Evolutionary conservation across 768 basidiomycete species (phyloP), one percentile per base, ranked within the genome.

Genomic region (Rhodotorula taiwanensis): DNA sequence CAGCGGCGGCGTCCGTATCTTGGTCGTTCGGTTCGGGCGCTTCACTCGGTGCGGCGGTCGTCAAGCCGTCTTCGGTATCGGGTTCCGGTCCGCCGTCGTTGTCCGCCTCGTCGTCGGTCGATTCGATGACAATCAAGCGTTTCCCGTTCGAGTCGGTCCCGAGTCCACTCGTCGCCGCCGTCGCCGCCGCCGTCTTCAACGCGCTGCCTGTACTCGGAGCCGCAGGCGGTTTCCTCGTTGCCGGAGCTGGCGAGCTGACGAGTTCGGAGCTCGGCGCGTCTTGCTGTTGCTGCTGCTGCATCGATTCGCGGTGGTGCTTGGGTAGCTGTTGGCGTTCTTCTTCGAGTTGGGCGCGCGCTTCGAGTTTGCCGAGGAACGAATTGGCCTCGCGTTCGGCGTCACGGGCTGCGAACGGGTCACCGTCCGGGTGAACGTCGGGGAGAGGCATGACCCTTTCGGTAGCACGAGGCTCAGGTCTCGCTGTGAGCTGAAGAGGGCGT

Each of bases 351-450:
- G 66, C 66, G 31, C 41, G 41, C 6, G 18, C 30, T 42, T 68
- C 62, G 33, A 68, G 21, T 18, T 52, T 52, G 8, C 67, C 67
- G 49, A 69, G 55, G 8, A 41, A 23, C 20, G 57, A 48, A 45
- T 44, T 21, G n/a, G 11, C 18, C 1, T 21, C 30, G 18, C 50
- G 41, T 7, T 28, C 21, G 1, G 13, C 23, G 52, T 69, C 67
- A 11, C 42, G 53, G 4, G 43, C 60, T 0, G 63, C 67, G 57
- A 69, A 69, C 2, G 67, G 67, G 54, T 69, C 63, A 5, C 67
- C 67, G 49, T 69, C 67, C 1, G 67, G 67, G 30, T 69, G 67
- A 5, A 21, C 27, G 44, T 65, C 64, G 25, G 64, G 64, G 0
- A 65, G 44, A 2, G 58, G 33, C 62, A 65, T 52, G n/a, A n/a